Conservation (phyloP, 108 stramenopile genomes). For the Cyclotella choctawhatcheeana region DNA sequence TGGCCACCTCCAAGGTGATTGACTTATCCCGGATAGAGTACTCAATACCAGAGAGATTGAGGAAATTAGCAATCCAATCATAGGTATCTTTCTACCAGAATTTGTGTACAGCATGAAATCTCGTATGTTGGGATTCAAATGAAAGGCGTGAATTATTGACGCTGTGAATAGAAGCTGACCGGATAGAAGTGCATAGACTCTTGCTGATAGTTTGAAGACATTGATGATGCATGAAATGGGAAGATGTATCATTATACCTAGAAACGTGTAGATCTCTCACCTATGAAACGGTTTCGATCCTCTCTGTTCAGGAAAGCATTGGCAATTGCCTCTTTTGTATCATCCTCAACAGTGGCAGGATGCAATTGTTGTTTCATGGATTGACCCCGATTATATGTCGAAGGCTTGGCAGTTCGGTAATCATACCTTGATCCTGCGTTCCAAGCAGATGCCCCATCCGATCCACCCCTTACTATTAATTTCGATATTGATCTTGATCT, state of each 20-base stretch:
- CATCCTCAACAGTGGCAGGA: constrained; percentile 15
- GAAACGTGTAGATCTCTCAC: constrained; percentile 27
- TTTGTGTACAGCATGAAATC: constrained; percentile 51
- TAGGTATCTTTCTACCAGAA: constrained; percentile 44
- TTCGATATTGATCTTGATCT: background rate
- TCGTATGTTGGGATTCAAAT: constrained; percentile 46
- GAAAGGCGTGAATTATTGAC: constrained; percentile 62
- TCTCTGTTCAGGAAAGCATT: constrained; percentile 78
- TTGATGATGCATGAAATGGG: background rate
- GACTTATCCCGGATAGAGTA: constrained; percentile 59
- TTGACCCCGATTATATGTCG: background rate
- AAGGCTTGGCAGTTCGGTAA: constrained; percentile 2
- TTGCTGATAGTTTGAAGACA: constrained; percentile 40
- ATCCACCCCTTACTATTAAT: constrained; percentile 22
- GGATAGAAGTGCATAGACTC: constrained; percentile 81
- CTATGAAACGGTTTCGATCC: constrained; percentile 73
- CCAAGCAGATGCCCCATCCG: constrained; percentile 37
- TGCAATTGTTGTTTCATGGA: background rate
- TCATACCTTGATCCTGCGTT: constrained; percentile 30
- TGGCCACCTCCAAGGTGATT: constrained; percentile 72
- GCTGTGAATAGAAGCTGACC: constrained; percentile 79
- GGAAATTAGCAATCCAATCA: constrained; percentile 42
- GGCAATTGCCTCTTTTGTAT: constrained; percentile 42
- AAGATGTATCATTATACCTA: background rate
- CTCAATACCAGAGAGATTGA: constrained; percentile 66